These are phyloP conservation scores for Castanospermum australe DNA, from an alignment of 306 rosid species.

Conservation along the genomic window DNA sequence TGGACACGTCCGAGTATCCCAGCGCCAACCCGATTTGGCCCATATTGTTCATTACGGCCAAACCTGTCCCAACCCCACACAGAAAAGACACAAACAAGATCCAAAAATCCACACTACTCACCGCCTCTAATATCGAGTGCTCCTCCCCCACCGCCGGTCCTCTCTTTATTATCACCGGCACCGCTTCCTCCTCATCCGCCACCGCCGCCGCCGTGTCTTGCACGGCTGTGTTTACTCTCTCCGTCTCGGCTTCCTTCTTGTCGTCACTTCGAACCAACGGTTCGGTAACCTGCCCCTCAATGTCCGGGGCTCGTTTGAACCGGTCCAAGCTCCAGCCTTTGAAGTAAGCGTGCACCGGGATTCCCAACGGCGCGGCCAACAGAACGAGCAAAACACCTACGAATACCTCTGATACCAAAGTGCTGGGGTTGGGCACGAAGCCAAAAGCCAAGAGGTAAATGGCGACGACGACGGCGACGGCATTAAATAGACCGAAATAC, in stretches of 20 bases:
- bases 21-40: constrained; percentile 74
- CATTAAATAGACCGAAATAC: constrained; percentile 63
- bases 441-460: constrained; percentile 56
- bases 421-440: constrained; percentile 52
- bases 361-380: constrained; percentile 58
- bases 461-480: constrained; percentile 64
- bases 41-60: constrained; percentile 79
- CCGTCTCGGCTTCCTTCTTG: background rate
- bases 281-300: constrained; percentile 39
- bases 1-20: constrained; percentile 64
- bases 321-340: constrained; percentile 2
- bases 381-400: constrained; percentile 45
- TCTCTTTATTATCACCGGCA: background rate
- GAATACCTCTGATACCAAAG: constrained; percentile 43
- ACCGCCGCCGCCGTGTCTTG: background rate
- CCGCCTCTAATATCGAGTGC: constrained; percentile 63
- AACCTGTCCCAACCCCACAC: constrained; percentile 91
- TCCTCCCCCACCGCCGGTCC: constrained; percentile 77
- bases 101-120: constrained; percentile 76
- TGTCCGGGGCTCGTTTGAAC: constrained; percentile 23
- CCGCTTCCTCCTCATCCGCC: no score
- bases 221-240: no score
- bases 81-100: constrained; percentile 78
- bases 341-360: constrained; percentile 54
- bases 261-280: constrained; percentile 39